Conservation (phyloP, 176 grass and related monocot genomes). For the Cenchrus fungigraminus region DNA sequence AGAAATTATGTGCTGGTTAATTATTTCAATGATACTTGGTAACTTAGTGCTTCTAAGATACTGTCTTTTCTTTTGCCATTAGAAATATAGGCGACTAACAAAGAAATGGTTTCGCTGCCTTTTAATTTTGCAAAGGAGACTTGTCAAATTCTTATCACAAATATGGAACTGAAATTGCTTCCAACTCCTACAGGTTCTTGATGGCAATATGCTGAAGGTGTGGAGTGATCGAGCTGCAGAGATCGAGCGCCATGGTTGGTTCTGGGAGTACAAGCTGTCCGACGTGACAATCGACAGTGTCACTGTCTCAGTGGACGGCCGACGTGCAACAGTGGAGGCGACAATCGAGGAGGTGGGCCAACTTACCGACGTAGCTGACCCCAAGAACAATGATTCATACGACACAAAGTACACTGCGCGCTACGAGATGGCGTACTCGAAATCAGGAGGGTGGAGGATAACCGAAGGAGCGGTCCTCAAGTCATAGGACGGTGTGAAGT, state of each 20-base stretch:
- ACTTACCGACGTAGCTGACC: constrained; percentile 49
- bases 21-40: not conserved
- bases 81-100: not conserved
- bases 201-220: constrained; percentile 87
- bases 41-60: not conserved
- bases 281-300: constrained; percentile 72
- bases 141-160: not conserved
- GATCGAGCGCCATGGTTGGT: constrained; percentile 75
- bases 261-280: constrained; percentile 80
- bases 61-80: not conserved
- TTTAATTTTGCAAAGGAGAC: not conserved
- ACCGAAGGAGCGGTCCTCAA: constrained; percentile 78
- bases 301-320: constrained; percentile 69
- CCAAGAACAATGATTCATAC: constrained; percentile 59
- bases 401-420: constrained; percentile 65
- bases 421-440: constrained; percentile 71
- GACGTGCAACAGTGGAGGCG: constrained; percentile 72
- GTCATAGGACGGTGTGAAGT: constrained; percentile 43
- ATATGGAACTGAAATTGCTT: not conserved
- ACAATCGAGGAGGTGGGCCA: constrained; percentile 71
- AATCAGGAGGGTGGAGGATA: constrained; percentile 86
- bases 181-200: constrained; percentile 53
- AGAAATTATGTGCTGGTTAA: not conserved
- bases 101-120: not conserved
- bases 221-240: constrained; percentile 77